phyloP scores from a whole-genome alignment of 768 basidiomycete species.

The Phlegmacium glaucopus region DNA sequence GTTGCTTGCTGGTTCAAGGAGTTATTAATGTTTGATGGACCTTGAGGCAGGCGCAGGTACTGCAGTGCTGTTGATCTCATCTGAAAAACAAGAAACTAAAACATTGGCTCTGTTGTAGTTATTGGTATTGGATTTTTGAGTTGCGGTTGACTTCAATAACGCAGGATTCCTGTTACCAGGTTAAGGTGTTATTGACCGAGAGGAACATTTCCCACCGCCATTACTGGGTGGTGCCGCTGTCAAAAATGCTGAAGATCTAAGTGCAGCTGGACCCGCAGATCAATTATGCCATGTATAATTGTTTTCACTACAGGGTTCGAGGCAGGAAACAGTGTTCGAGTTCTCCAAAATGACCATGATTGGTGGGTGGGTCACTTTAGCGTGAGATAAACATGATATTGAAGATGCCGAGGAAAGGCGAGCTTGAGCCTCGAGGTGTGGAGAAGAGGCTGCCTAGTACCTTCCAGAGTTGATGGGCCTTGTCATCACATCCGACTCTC shows the following conservation, averaged over 20 bases:
- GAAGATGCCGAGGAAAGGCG: conserved; percentile 23
- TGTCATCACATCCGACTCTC: too few species aligned
- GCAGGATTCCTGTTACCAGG: background rate
- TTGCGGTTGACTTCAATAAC: too few species aligned
- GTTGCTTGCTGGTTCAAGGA: too few species aligned
- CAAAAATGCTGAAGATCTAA: conserved; percentile 42
- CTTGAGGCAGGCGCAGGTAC: too few species aligned
- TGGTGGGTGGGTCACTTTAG: conserved; percentile 19
- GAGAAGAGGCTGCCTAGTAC: conserved; percentile 14
- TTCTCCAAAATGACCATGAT: conserved; percentile 33
- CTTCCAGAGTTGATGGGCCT: conserved; percentile 32
- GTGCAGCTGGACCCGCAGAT: conserved; percentile 36
- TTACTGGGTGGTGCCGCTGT: conserved; percentile 20
- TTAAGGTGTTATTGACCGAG: conserved; percentile 10
- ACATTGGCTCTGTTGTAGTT: too few species aligned
- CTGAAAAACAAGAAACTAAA: too few species aligned
- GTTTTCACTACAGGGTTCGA: conserved; percentile 23
- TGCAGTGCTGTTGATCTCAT: too few species aligned
- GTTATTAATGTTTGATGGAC: too few species aligned
- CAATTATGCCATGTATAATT: conserved; percentile 31
- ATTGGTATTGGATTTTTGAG: too few species aligned
- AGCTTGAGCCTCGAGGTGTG: conserved; percentile 25
- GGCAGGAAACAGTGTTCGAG: conserved; percentile 30
- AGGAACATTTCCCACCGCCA: conserved; percentile 2
- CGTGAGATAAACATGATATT: conserved; percentile 11